Evolutionary conservation across 2,329 filamentous ascomycete species (phyloP), one percentile per base, ranked within the genome.

Genomic region (Trichoderma sp.): DNA sequence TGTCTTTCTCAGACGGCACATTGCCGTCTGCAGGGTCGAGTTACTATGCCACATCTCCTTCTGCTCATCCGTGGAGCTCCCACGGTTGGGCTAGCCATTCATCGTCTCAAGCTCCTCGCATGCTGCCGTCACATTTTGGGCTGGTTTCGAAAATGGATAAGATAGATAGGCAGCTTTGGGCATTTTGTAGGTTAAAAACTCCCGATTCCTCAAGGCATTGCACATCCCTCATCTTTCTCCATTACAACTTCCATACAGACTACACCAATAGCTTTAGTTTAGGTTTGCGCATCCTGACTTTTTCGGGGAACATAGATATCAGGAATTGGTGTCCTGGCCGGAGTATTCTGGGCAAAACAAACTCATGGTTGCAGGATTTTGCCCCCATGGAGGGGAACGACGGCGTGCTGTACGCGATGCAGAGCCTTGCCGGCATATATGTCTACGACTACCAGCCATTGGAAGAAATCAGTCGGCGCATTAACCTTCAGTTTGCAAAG

Each of bases 291-390:
- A 38, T 68, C 50, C 53, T 59, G 71, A 21, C 64, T 16, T n/a
- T n/a, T 27, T n/a, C 12, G 7, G 59, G 63, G 75, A 60, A 78
- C 66, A 63, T 11, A 86, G 84, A 86, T 75, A 78, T 83, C 3
- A 80, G 79, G 9, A 85, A 85, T 24, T 86, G 85, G 84, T 85
- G 84, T 45, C 83, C 84, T 1, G 85, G 85, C 6, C 80, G 85
- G 63, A 85, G 83, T 73, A 81, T 86, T 18, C 78, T 86, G 3
- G 75, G 76, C 7, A 81, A 80, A 16, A 85, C 84, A 24, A 86
- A 86, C 75, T 79, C 84, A 2, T 86, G 85, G 85, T 77, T 85
- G 18, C 81, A 80, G 11, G 84, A 86, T 59, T 84, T 86, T 65
- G 83, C 83, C 6, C 79, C 81, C n/a, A 84, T 85, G 83, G 82